Conservation (phyloP, 176 grass and related monocot genomes). For the Zizania latifolia region DNA sequence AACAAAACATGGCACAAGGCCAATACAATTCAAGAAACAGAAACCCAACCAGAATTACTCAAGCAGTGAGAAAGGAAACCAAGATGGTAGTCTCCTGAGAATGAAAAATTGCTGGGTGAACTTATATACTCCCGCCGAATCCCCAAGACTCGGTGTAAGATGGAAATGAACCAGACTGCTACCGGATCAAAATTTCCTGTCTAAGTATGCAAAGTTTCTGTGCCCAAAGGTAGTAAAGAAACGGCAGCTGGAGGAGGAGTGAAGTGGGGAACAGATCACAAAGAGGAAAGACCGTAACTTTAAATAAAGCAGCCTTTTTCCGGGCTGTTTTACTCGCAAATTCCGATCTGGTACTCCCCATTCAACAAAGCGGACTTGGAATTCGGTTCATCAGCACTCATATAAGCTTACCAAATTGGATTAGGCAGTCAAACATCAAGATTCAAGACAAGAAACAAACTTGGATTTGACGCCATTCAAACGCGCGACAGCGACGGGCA, state of each 20-base stretch:
- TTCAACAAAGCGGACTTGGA: neutral
- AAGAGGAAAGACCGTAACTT: constrained; percentile 29
- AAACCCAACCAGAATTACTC: constrained; percentile 29
- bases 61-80: neutral
- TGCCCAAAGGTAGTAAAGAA: constrained; percentile 17
- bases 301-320: constrained; percentile 33
- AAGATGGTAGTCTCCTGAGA: constrained; percentile 19
- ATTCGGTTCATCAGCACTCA: constrained; percentile 21
- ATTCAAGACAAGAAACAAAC: neutral
- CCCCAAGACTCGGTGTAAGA: neutral
- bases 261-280: constrained; percentile 39
- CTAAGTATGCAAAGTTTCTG: constrained; percentile 14
- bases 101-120: constrained; percentile 11
- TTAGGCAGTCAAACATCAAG: constrained; percentile 36
- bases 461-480: constrained; percentile 7
- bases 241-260: neutral
- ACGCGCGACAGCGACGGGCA: constrained; percentile 24
- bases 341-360: constrained; percentile 19
- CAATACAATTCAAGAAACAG: neutral
- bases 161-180: constrained; percentile 3
- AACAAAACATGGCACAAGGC: neutral
- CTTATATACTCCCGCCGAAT: constrained; percentile 16
- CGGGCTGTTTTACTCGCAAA: constrained; percentile 20
- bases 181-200: constrained; percentile 1
- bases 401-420: constrained; percentile 3